Conservation (phyloP, 192 early-diverging fungal genomes). For the Pilobolus umbonatus region DNA sequence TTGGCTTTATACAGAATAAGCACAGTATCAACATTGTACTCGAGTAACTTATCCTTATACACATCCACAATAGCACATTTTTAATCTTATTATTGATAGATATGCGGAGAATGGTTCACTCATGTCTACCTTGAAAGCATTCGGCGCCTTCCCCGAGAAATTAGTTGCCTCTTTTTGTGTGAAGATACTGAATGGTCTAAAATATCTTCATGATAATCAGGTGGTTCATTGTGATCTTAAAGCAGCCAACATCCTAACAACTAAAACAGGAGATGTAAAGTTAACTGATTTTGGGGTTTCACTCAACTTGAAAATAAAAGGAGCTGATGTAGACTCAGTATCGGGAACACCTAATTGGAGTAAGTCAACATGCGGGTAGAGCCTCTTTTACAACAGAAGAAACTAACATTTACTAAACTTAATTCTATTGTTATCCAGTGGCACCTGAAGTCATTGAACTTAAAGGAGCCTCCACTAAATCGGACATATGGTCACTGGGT, state of each 20-base stretch:
- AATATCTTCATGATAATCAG: constrained; percentile 83
- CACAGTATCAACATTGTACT: constrained; percentile 78
- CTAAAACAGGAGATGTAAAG: constrained; percentile 95
- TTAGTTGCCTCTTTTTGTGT: constrained; percentile 80
- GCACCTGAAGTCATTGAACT: constrained; percentile 91
- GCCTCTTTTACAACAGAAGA: too few species aligned
- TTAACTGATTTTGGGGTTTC: constrained; percentile 96
- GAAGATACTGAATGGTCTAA: constrained; percentile 86
- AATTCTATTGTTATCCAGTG: constrained; percentile 37
- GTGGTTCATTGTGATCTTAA: constrained; percentile 96
- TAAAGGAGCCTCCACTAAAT: constrained; percentile 78
- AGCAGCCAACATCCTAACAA: constrained; percentile 93
- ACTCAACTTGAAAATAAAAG: constrained; percentile 72
- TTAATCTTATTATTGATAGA: constrained; percentile 1
- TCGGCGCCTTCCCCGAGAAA: constrained; percentile 88
- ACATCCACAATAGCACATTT: not conserved
- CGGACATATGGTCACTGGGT: constrained; percentile 95
- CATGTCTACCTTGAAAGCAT: constrained; percentile 75
- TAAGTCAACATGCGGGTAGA: too few species aligned
- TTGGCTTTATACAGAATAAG: constrained; percentile 71
- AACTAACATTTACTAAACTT: not conserved
- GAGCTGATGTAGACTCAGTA: constrained; percentile 59
- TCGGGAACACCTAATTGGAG: constrained; percentile 86
- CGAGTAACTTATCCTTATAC: constrained; percentile 46
- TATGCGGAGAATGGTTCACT: constrained; percentile 93